These are phyloP conservation scores for Dryas octopetala DNA, from an alignment of 306 rosid species.

Conservation along the genomic window DNA sequence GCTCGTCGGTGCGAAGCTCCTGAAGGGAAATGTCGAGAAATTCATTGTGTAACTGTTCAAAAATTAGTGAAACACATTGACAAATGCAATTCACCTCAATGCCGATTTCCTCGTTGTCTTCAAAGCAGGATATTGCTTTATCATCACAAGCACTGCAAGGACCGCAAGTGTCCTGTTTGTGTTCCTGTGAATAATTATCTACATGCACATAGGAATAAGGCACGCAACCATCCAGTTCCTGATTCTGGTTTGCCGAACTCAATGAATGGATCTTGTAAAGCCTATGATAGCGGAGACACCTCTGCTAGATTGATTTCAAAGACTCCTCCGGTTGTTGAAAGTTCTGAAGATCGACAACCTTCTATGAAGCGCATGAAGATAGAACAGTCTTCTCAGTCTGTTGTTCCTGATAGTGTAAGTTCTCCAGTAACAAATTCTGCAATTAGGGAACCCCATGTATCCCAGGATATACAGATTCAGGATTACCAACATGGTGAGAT, in stretches of 20 bases:
- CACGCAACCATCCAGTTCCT: slow-evolving; percentile 34
- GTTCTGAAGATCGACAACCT: slow-evolving; percentile 67
- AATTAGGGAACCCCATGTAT: slow-evolving; percentile 44
- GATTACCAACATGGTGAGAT: slow-evolving; percentile 48
- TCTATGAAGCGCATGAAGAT: slow-evolving; percentile 80
- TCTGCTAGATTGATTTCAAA: slow-evolving; percentile 50
- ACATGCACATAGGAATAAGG: slow-evolving; percentile 38
- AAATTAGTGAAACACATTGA: slow-evolving; percentile 72
- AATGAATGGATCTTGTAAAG: slow-evolving; percentile 53
- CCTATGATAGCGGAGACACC: slow-evolving; percentile 43
- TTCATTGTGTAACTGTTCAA: slow-evolving; percentile 56
- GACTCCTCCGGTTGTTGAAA: slow-evolving; percentile 45
- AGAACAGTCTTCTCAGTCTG: slow-evolving; percentile 63
- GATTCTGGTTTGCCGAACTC: slow-evolving; percentile 53
- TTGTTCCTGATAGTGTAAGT: slow-evolving; percentile 53
- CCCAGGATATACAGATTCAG: slow-evolving; percentile 50
- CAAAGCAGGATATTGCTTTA: slow-evolving; percentile 63
- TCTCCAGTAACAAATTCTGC: slow-evolving; percentile 46
- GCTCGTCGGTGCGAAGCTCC: slow-evolving; percentile 76
- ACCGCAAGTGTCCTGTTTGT: slow-evolving; percentile 81
- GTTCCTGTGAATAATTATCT: slow-evolving; percentile 58
- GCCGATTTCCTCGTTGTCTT: slow-evolving; percentile 65
- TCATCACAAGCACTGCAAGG: slow-evolving; percentile 69
- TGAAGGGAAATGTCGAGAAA: slow-evolving; percentile 78
- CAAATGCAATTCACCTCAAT: slow-evolving; percentile 43